Base-by-base conservation (phyloP, 768 basidiomycete species). In the Trametes punicea region DNA sequence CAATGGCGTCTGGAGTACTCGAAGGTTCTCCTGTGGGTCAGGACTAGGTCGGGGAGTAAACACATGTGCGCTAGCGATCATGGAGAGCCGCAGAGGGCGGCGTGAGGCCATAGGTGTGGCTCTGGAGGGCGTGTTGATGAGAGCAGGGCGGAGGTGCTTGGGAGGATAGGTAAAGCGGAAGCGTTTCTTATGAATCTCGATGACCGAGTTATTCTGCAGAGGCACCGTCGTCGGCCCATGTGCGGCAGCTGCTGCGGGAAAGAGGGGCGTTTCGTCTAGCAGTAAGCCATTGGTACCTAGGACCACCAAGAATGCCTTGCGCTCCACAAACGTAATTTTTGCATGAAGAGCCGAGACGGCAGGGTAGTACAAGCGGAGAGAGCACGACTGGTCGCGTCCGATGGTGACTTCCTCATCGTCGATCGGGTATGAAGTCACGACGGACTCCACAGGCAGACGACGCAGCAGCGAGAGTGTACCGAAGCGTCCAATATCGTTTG, bases 121-220 rank as follows among this genome's bases (percentile, higher is more conserved):
- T 5, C 52, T 52, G 18, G 58, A 34, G 79, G 74, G 21, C 81
- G 70, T 4, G 57, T 62, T n/a, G 39, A 61, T 46, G 41, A 54
- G 42, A 26, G 73, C 70, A 15, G 79, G 72, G 21, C 87, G 81
- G 27, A 85, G 71, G 41, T 87, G 83, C 65, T 88, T 88, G 5
- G 88, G 87, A 2, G 88, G 88, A 64, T 90, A 90, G 4, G 75
- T 75, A 67, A 89, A 90, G n/a, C 75, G 71, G 67, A 90, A 90
- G 6, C 80, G 76, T 63, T 89, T 90, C 40, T 76, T 77, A 65
- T 81, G 82, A 13, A 90, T 84, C 59, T 85, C 83, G 39, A 90
- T 76, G 31, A 82, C 79, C 6, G 85, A 82, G 67, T 81, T 77
- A 67, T 87, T 88, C 9, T 75, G 74, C 16, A 90, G 71, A 5